Conservation (phyloP, 805 yeast genomes). For the Brettanomyces custersianus region DNA sequence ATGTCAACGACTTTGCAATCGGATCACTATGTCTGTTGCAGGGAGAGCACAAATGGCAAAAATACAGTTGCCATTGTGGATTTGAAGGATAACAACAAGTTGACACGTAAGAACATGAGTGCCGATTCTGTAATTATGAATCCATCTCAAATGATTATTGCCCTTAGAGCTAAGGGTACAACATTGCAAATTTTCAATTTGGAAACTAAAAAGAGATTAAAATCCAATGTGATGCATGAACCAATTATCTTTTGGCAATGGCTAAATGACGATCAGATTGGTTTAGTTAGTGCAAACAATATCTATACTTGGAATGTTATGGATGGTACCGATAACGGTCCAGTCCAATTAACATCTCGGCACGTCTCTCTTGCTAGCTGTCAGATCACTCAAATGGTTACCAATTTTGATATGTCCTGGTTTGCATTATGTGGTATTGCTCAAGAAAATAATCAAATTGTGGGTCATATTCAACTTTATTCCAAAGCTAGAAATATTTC, state of each 20-base stretch:
- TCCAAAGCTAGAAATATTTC: slow-evolving; percentile 85
- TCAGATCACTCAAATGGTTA: slow-evolving; percentile 85
- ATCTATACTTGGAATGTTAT: slow-evolving; percentile 77
- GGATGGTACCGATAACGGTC: slow-evolving; percentile 77
- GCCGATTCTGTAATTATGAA: slow-evolving; percentile 98
- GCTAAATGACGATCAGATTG: slow-evolving; percentile 66
- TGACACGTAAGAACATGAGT: slow-evolving; percentile 86
- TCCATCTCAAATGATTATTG: slow-evolving; percentile 80
- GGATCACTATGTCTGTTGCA: slow-evolving; percentile 77
- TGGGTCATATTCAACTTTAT: slow-evolving; percentile 91
- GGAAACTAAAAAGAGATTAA: slow-evolving; percentile 78
- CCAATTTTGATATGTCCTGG: slow-evolving; percentile 80
- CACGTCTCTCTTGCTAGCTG: slow-evolving; percentile 70
- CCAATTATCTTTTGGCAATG: slow-evolving; percentile 96
- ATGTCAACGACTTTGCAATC: slow-evolving; percentile 92
- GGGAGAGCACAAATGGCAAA: slow-evolving; percentile 55
- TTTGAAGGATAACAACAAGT: slow-evolving; percentile 65
- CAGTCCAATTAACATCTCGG: slow-evolving; percentile 71
- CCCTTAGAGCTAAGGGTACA: slow-evolving; percentile 92
- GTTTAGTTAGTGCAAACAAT: slow-evolving; percentile 72
- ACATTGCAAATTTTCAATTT: slow-evolving; percentile 91
- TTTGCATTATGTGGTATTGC: slow-evolving; percentile 92
- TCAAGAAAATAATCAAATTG: slow-evolving; percentile 88
- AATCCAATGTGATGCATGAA: slow-evolving; percentile 76
- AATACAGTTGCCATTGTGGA: slow-evolving; percentile 94